Percentiles rank a stretch among this genome's conserved stretches.
Evolutionary conservation across 208 protist genomes (phyloP).

Genomic region (Wallacemonas collosoma): DNA sequence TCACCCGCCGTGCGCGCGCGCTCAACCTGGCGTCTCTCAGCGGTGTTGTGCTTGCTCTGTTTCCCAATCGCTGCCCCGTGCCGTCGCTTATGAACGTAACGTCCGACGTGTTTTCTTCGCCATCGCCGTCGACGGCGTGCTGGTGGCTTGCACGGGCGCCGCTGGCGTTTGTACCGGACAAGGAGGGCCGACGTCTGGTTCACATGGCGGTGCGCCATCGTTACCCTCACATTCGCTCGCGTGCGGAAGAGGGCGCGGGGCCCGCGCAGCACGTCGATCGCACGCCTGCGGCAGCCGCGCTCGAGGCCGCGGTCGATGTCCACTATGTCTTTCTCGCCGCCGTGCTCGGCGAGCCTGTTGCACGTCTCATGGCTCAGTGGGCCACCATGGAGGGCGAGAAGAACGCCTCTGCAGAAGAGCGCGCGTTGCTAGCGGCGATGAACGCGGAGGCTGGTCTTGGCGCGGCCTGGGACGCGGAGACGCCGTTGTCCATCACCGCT

Average conservation of each 20-base stretch:
- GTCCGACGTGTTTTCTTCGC: no score
- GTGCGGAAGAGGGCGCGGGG: not conserved
- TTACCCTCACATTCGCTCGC: slow-evolving; percentile 51
- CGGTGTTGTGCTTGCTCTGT: not conserved
- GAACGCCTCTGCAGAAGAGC: not conserved
- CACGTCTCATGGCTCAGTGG: slow-evolving; percentile 42
- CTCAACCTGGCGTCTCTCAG: not conserved
- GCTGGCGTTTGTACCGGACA: slow-evolving; percentile 19
- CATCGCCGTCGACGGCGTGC: not conserved
- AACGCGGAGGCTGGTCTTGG: slow-evolving; percentile 17
- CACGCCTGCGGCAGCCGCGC: not conserved
- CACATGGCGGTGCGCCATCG: slow-evolving; percentile 39
- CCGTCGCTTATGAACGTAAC: no score
- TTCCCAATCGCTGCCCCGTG: slow-evolving; percentile 1
- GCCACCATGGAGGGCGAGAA: slow-evolving; percentile 9
- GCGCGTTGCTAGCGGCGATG: not conserved
- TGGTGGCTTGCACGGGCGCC: slow-evolving; percentile 16
- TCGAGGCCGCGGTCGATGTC: slow-evolving; percentile 30
- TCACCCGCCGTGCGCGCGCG: not conserved
- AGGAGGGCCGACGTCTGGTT: slow-evolving; percentile 23
- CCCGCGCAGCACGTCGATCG: no score
- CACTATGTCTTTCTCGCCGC: slow-evolving; percentile 46
- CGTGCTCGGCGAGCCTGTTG: slow-evolving; percentile 31
- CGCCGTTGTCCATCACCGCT: not conserved
- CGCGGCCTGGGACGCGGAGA: not conserved